Evolutionary conservation across 768 basidiomycete genomes (phyloP).

Genomic region (Chalciporus sphaerocephalus): DNA sequence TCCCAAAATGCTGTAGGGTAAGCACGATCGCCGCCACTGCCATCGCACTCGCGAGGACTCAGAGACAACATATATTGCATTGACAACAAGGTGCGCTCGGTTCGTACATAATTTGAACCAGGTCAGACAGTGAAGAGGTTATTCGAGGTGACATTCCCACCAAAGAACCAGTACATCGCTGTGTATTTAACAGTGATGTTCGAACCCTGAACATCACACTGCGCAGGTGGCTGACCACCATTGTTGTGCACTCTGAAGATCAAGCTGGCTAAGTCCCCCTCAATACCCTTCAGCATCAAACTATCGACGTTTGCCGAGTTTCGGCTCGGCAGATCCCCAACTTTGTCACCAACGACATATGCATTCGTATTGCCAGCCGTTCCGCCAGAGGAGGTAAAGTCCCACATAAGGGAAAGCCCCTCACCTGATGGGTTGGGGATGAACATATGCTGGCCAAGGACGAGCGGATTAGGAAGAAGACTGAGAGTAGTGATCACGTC

Average conservation of each 20-base stretch:
- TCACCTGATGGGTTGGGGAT: conserved; percentile 41
- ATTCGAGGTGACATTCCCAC: neutral
- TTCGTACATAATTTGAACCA: neutral
- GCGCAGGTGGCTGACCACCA: conserved; percentile 51
- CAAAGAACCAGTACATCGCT: conserved; percentile 39
- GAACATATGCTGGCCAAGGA: conserved; percentile 57
- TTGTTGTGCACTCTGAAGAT: conserved; percentile 52
- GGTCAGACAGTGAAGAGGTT: neutral
- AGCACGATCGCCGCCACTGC: neutral
- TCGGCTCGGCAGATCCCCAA: conserved; percentile 40
- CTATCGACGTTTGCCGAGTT: conserved; percentile 50
- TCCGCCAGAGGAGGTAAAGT: conserved; percentile 44
- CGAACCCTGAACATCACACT: conserved; percentile 41
- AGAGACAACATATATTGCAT: neutral
- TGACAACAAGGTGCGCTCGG: neutral
- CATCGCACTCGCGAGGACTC: neutral
- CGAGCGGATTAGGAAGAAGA: conserved; percentile 10
- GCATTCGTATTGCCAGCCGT: conserved; percentile 40
- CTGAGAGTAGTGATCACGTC: conserved; percentile 13
- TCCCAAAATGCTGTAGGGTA: neutral
- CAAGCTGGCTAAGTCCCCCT: conserved; percentile 46
- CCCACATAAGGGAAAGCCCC: conserved; percentile 50
- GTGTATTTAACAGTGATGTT: conserved; percentile 48
- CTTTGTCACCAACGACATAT: conserved; percentile 45
- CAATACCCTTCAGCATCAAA: conserved; percentile 44